Evolutionary conservation across 192 early-diverging fungal species (phyloP).

Genomic region (Powellomyces hirtus): DNA sequence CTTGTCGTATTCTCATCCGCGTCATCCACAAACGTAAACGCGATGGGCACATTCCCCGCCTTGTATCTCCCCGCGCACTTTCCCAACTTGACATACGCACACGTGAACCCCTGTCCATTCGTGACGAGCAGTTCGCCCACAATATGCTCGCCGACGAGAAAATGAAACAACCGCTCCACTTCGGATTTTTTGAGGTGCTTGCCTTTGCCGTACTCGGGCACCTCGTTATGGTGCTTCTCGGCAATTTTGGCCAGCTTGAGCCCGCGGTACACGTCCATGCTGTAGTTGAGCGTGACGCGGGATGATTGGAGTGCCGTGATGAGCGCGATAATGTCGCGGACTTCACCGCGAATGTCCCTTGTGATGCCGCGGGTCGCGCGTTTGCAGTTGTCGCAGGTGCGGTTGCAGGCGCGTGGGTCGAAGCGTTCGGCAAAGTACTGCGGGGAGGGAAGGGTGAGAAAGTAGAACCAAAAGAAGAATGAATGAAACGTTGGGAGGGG

Average conservation of each 20-base stretch:
- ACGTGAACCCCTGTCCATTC: slow-evolving; percentile 62
- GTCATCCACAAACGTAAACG: slow-evolving; percentile 15
- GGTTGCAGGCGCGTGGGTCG: slow-evolving; percentile 57
- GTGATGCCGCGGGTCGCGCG: slow-evolving; percentile 18
- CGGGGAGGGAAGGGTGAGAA: neutral
- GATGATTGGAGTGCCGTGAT: slow-evolving; percentile 28
- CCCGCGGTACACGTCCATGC: slow-evolving; percentile 77
- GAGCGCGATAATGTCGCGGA: slow-evolving; percentile 48
- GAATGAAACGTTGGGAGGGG: neutral
- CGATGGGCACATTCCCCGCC: neutral
- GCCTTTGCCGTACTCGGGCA: slow-evolving; percentile 58
- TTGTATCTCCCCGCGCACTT: neutral
- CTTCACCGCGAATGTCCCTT: slow-evolving; percentile 57
- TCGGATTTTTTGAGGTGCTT: slow-evolving; percentile 47
- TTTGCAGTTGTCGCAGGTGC: slow-evolving; percentile 88
- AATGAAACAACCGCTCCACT: slow-evolving; percentile 70
- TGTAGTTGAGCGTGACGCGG: slow-evolving; percentile 67
- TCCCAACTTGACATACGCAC: slow-evolving; percentile 42
- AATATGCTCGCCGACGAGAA: slow-evolving; percentile 60
- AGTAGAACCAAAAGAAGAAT: neutral
- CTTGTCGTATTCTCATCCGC: neutral
- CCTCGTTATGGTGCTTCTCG: slow-evolving; percentile 45
- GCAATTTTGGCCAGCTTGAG: slow-evolving; percentile 54
- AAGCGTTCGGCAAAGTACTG: slow-evolving; percentile 89
- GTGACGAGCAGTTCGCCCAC: slow-evolving; percentile 62